Evolutionary conservation across 2,329 filamentous ascomycete genomes (phyloP).

Genomic region (Epicoccum nigrum): DNA sequence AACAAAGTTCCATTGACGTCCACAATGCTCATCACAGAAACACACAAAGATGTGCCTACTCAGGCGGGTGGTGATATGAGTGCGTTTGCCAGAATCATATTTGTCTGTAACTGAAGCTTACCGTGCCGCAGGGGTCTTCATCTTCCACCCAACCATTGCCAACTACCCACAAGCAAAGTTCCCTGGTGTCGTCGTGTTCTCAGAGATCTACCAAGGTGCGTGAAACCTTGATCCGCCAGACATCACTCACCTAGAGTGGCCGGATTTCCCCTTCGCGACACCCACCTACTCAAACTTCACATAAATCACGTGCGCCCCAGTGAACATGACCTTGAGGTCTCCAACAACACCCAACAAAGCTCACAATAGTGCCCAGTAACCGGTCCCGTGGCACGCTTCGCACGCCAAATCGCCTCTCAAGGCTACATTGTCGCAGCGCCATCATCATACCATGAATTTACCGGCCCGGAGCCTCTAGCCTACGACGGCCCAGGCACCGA

Average conservation of each 20-base stretch:
- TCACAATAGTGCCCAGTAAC: conserved; percentile 65
- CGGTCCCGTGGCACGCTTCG: conserved; percentile 86
- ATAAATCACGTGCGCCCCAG: neutral
- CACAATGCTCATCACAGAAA: conserved; percentile 65
- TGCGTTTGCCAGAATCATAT: conserved; percentile 34
- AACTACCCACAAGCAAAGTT: conserved; percentile 90
- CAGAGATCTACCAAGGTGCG: conserved; percentile 92
- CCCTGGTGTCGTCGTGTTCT: conserved; percentile 86
- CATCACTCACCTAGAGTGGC: neutral
- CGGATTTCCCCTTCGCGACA: neutral
- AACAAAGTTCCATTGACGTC: neutral
- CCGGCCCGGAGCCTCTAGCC: conserved; percentile 77
- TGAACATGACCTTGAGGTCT: neutral
- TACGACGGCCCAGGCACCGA: conserved; percentile 91
- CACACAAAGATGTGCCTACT: conserved; percentile 64
- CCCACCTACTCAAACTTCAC: neutral
- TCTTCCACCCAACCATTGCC: conserved; percentile 85
- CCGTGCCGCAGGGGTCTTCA: conserved; percentile 71
- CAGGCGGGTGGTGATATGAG: conserved; percentile 66
- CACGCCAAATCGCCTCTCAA: conserved; percentile 87
- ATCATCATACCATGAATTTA: conserved; percentile 93
- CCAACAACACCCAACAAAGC: neutral
- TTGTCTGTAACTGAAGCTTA: neutral
- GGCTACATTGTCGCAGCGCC: conserved; percentile 93
- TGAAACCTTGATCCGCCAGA: neutral